phyloP scores from a whole-genome alignment of 2,329 filamentous ascomycete species.

The Ambrosiella beaveri region DNA sequence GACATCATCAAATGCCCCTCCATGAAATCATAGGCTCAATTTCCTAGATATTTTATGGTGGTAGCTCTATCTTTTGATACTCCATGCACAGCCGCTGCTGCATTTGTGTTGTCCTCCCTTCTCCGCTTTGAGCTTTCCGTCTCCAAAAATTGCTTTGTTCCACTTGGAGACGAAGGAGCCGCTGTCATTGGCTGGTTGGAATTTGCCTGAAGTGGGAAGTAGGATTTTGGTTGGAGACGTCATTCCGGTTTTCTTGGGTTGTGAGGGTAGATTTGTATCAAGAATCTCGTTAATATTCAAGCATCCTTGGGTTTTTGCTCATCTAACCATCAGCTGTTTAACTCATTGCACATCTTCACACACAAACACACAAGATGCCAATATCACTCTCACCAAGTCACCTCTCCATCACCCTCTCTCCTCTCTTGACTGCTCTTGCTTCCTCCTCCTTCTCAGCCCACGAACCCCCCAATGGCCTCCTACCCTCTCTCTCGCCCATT shows the following conservation, averaged over 20 bases:
- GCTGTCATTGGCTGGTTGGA: neutral
- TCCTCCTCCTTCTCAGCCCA: constrained; percentile 40
- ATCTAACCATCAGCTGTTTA: neutral
- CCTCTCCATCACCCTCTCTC: constrained; percentile 33
- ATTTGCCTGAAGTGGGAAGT: neutral
- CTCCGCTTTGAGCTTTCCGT: neutral
- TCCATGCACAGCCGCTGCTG: neutral
- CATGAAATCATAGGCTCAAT: too few species aligned
- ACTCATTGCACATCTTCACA: neutral
- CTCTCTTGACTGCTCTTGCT: constrained; percentile 42
- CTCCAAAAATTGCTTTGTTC: neutral
- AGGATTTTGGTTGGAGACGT: neutral
- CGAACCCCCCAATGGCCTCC: constrained; percentile 36
- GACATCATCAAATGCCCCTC: too few species aligned
- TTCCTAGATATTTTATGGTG: too few species aligned
- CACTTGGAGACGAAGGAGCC: neutral
- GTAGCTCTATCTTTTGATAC: too few species aligned
- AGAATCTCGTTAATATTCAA: neutral
- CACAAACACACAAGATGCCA: constrained; percentile 4
- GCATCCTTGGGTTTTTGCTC: neutral
- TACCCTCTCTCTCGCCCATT: constrained; percentile 47
- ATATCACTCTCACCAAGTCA: constrained; percentile 18
- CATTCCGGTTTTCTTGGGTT: neutral
- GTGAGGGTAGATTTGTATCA: neutral
- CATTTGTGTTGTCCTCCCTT: neutral